Base-by-base conservation (phyloP, 139 green algal genomes). In the Microglena sp. region DNA sequence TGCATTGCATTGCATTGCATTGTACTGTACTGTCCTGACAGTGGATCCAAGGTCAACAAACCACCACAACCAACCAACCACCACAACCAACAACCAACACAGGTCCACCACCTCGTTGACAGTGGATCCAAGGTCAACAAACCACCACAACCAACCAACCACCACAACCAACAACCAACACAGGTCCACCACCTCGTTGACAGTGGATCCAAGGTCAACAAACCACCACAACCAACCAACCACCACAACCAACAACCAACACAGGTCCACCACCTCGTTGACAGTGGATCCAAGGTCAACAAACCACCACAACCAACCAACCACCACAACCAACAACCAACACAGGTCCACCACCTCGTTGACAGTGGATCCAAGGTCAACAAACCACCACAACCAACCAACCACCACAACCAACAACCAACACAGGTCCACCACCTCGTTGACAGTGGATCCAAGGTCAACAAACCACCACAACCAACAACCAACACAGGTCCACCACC, bases 211-310 rank as follows among this genome's bases (percentile, higher is more conserved):
- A 18, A 50, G 40, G 11, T 50, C 40, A 50, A 50, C 40, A 11
- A 50, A 18, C 40, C 15, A 50, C 15, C 11, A 24, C 15, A 11
- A 50, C 40, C 11, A 24, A 50, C 40, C 11, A 11, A 50, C 40
- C n/a, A n/a, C 11, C 40, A 50, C 40, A 50, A 11, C 11, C 40
- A 50, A 11, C 11, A 11, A 50, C 40, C 40, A 50, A 50, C 40
- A 50, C 78, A 92, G 86, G 60, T 90, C 5, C 86, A 96, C 76
- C 90, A 96, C 79, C 76, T 97, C 55, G 66, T 96, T 15, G 90
- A 91, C 74, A 79, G 76, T 18, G 87, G 89, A 1, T 89, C 90
- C 0, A 75, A 88, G 54, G 73, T 95, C 3, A 95, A 96, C 72
- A 87, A 95, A 70, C 15, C 40, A 24, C 40, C 40, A 50, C 40